phyloP scores from a whole-genome alignment of 208 protist genomes.

The Porcisia hertigi region DNA sequence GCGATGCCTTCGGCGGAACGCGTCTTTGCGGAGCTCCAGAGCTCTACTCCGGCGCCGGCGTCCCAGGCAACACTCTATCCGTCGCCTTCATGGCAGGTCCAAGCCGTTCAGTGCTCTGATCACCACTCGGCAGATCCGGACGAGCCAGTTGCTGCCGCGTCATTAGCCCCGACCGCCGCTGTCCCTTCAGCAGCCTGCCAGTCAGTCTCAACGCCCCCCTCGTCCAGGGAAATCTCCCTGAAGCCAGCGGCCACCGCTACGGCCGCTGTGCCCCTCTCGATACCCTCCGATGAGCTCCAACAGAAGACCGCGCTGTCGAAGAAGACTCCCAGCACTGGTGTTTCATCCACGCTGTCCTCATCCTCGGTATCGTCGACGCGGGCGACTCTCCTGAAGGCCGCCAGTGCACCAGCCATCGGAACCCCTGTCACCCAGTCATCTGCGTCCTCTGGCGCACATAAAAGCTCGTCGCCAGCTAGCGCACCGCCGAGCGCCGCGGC shows the following conservation, averaged over 20 bases:
- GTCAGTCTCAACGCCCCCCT: not conserved
- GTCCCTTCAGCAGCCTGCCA: not conserved
- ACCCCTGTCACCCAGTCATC: not conserved
- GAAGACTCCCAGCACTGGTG: not conserved
- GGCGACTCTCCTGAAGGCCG: not conserved
- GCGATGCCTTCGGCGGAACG: not conserved
- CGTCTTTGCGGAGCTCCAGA: not conserved
- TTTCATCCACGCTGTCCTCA: not conserved
- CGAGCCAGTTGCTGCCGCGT: not conserved
- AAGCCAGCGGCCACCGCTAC: not conserved
- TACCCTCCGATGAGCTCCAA: not conserved
- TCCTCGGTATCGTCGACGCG: not conserved
- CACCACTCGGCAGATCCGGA: not conserved
- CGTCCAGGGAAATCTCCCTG: not conserved
- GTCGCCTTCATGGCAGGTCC: not conserved
- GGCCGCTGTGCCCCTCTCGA: not conserved
- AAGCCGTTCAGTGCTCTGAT: not conserved
- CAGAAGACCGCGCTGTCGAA: conserved; percentile 4
- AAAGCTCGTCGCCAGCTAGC: not conserved
- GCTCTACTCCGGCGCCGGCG: not conserved
- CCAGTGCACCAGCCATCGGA: not conserved
- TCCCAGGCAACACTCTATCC: not conserved
- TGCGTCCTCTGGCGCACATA: not conserved
- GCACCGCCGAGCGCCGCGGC: not conserved
- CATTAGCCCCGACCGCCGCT: not conserved